A percentile compares a stretch with the other conserved stretches of the same genome.
Conservation (phyloP, 768 basidiomycete genomes). For the Hygrophorus pudorinus region DNA sequence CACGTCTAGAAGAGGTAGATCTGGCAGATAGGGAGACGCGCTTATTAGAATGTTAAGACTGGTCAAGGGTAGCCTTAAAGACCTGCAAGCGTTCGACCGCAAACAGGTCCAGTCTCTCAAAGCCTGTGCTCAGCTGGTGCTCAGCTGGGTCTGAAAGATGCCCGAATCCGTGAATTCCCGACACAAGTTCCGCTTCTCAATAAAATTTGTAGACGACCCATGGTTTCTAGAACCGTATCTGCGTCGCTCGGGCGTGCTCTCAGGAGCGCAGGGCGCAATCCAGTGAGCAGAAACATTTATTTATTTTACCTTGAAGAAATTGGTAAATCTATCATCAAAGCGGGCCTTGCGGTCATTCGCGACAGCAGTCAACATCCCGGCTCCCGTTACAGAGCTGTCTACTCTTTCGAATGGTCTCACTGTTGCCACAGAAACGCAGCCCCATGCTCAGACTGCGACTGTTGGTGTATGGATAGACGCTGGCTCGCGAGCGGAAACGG, state of each 20-base stretch:
- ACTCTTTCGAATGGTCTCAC: constrained; percentile 93
- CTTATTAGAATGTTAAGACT: neutral
- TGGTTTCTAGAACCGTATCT: constrained; percentile 30
- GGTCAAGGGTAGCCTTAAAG: neutral
- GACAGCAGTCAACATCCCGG: constrained; percentile 52
- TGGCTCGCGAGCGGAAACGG: constrained; percentile 92
- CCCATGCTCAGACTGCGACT: constrained; percentile 93
- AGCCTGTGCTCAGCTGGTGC: too few species aligned
- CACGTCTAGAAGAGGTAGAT: constrained; percentile 38
- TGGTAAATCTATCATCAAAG: constrained; percentile 17
- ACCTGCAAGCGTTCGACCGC: constrained; percentile 50
- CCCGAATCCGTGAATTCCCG: constrained; percentile 24
- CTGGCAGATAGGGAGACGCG: constrained; percentile 45
- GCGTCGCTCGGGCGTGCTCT: constrained; percentile 28
- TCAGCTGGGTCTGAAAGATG: constrained; percentile 3
- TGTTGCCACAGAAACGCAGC: constrained; percentile 85
- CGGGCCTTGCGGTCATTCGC: constrained; percentile 62
- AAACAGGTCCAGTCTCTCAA: constrained; percentile 49
- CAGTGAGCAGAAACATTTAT: constrained; percentile 21
- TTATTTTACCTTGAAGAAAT: neutral
- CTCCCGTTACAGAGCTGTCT: constrained; percentile 82
- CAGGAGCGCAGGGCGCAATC: constrained; percentile 29
- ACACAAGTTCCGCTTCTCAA: constrained; percentile 11
- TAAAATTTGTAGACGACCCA: constrained; percentile 20
- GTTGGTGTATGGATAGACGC: constrained; percentile 99